Percentiles rank a stretch among this genome's conserved stretches.
Conservation (phyloP, 768 basidiomycete genomes). For the Calocybe indica region DNA sequence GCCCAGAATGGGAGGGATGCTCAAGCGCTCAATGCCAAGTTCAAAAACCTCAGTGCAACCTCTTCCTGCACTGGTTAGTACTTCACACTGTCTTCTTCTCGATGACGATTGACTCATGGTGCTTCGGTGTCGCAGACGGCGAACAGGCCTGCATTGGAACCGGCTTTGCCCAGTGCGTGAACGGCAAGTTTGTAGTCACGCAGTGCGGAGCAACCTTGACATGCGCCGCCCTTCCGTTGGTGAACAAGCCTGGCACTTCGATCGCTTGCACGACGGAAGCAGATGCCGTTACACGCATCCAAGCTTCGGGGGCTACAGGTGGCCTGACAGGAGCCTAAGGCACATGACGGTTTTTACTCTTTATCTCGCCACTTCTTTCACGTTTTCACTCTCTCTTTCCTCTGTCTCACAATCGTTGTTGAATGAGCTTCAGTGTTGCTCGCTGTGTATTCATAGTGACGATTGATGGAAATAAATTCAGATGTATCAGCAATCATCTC, state of each 20-base stretch:
- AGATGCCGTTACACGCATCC: constrained; percentile 39
- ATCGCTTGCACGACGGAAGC: constrained; percentile 43
- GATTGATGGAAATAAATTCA: too few relatives aligned
- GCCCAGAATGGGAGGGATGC: constrained; percentile 44
- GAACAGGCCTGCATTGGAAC: constrained; percentile 40
- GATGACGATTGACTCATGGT: constrained; percentile 13
- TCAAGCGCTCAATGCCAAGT: constrained; percentile 46
- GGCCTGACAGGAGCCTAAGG: constrained; percentile 30
- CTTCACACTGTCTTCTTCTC: background rate
- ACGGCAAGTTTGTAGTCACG: constrained; percentile 36
- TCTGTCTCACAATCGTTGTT: constrained; percentile 8
- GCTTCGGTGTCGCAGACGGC: constrained; percentile 25
- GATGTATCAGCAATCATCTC: too few relatives aligned
- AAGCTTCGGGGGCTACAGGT: constrained; percentile 34
- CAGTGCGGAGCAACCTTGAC: constrained; percentile 29
- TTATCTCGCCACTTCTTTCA: constrained; percentile 5
- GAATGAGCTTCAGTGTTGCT: constrained; percentile 15
- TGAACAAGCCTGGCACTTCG: constrained; percentile 46
- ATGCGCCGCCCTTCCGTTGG: constrained; percentile 49
- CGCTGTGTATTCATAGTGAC: constrained; percentile 6
- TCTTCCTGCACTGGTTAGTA: constrained; percentile 38
- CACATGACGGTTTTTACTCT: background rate
- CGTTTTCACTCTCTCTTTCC: background rate
- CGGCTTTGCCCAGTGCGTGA: constrained; percentile 46
- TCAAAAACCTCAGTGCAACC: constrained; percentile 35